Evolutionary conservation across 495 filamentous ascomycete species (phyloP), one percentile per base, ranked within the genome.

Genomic region (Penicillium alfredii): DNA sequence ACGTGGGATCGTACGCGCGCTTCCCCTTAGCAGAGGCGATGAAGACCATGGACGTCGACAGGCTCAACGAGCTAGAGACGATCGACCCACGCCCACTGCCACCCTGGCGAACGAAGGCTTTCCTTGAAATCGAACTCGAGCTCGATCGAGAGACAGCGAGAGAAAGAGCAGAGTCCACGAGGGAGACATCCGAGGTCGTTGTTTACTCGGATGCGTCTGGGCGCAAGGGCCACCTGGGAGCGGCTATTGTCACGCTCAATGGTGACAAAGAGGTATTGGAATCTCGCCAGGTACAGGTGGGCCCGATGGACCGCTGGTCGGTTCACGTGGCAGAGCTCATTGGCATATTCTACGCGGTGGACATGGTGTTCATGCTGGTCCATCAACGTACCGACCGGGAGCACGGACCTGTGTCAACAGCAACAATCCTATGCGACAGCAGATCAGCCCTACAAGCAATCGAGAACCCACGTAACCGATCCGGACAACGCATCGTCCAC

Each of bases 281-380:
- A 38, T 43, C 35, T 5, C 38, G 33, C 45, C 25, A 53, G 40
- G 22, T 51, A 14, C 30, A 48, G 32, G 45, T 53, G 13, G 53
- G 49, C 3, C 33, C 37, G 8, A 50, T 45, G 30, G 42, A 53
- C 12, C 31, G 42, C 2, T 53, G 42, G 49, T 56, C 45, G 8
- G 42, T 51, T 6, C 42, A 55, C 17, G 47, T 30, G 12, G 47
- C 51, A 12, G 47, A 55, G 33, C 37, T 55, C 16, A 43, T 51
- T 8, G 38, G 38, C 10, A 48, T 51, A 37, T 41, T 44, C 12
- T 49, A 51, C 27, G 44, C 51, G 2, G 40, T 55, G 35, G 41
- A 31, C 19, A 31, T 45, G 12, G 29, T 46, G 12, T 34, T 38
- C 11, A 42, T 32, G 38, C 15, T 38, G 5, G 42, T 28, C 28